Evolutionary conservation across 2,329 filamentous ascomycete species (phyloP).

Genomic region (Alternaria hordeiaustralica): DNA sequence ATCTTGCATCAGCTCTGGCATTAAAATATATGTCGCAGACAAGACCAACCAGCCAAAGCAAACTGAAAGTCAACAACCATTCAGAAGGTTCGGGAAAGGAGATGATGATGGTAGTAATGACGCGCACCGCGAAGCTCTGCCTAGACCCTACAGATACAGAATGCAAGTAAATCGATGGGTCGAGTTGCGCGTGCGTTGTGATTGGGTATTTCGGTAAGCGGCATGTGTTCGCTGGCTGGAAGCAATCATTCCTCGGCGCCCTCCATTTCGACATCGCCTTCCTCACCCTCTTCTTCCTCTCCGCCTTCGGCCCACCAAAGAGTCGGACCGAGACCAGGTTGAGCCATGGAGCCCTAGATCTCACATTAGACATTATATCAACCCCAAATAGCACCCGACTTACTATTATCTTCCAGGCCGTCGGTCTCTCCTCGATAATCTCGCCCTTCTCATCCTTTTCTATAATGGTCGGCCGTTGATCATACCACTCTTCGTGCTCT

Average conservation of each 20-base stretch:
- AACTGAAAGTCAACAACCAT: too few relatives aligned
- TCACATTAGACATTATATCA: conserved; percentile 9
- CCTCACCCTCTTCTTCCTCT: conserved; percentile 37
- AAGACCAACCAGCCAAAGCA: too few relatives aligned
- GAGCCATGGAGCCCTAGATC: conserved; percentile 54
- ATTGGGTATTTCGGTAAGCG: not conserved
- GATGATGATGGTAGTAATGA: too few relatives aligned
- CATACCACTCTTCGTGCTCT: conserved; percentile 87
- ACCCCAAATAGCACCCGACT: conserved; percentile 15
- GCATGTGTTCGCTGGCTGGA: too few relatives aligned
- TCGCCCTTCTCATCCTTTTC: conserved; percentile 68
- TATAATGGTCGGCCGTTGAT: conserved; percentile 83
- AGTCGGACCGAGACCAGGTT: conserved; percentile 55
- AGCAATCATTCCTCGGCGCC: conserved; percentile 24
- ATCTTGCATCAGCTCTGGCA: too few relatives aligned
- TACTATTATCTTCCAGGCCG: conserved; percentile 72
- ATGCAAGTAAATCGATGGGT: too few relatives aligned
- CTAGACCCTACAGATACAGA: too few relatives aligned
- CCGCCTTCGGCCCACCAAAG: conserved; percentile 54
- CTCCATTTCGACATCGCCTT: conserved; percentile 38
- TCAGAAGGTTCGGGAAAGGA: too few relatives aligned
- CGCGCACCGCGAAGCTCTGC: too few relatives aligned
- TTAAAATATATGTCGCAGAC: too few relatives aligned
- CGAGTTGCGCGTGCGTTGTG: not conserved
- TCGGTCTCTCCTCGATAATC: conserved; percentile 67